Evolutionary conservation across 768 basidiomycete species (phyloP).

Genomic region (Hysterangium stoloniferum): DNA sequence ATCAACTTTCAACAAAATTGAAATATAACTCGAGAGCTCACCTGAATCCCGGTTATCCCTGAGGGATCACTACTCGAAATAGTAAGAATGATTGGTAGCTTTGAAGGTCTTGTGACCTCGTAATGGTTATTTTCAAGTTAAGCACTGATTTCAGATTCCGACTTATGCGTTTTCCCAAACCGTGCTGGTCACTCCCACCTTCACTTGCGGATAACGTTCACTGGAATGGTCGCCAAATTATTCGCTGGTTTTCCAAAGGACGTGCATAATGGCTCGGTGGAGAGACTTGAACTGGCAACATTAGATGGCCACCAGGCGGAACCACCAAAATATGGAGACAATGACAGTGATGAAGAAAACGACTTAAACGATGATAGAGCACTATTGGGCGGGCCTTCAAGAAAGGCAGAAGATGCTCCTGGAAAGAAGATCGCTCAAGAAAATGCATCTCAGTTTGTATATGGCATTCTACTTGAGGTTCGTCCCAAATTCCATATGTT

Average conservation of each 20-base stretch:
- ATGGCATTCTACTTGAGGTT: conserved; percentile 65
- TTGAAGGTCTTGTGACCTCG: too few relatives aligned
- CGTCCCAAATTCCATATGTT: conserved; percentile 16
- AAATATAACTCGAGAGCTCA: conserved; percentile 20
- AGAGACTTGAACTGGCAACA: not conserved
- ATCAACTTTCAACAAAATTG: not conserved
- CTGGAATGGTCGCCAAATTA: too few relatives aligned
- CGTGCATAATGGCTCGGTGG: not conserved
- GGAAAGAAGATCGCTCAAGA: not conserved
- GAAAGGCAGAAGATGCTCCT: not conserved
- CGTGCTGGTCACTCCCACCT: too few relatives aligned
- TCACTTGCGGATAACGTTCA: too few relatives aligned
- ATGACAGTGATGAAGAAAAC: not conserved
- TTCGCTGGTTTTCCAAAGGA: too few relatives aligned
- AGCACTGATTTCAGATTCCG: too few relatives aligned
- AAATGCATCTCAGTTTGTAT: conserved; percentile 1
- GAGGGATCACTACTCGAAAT: conserved; percentile 79
- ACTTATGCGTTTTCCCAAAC: too few relatives aligned
- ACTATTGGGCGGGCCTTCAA: not conserved
- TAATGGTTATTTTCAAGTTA: too few relatives aligned
- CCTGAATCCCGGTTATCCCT: conserved; percentile 89
- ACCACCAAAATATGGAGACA: not conserved
- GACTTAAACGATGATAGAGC: conserved; percentile 1
- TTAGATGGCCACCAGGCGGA: not conserved
- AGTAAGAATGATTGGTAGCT: conserved; percentile 42